Percentiles rank a stretch among this genome's conserved stretches.
Conservation (phyloP, 1,284 basidiomycete genomes). For the Kwoniella shivajii region DNA sequence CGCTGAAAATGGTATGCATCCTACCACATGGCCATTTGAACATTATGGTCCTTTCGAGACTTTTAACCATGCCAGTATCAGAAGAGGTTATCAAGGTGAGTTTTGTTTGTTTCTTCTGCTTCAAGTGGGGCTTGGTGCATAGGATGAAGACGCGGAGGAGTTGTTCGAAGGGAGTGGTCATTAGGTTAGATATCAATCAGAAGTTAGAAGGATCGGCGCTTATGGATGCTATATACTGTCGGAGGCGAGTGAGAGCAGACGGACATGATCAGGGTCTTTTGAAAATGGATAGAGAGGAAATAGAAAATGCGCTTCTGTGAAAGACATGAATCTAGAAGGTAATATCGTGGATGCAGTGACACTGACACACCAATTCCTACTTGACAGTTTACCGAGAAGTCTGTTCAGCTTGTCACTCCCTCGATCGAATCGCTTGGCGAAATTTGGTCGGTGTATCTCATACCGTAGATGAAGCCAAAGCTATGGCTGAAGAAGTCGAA, state of each 20-base stretch:
- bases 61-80: conserved; percentile 92
- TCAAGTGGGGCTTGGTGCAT: background rate
- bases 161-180: no score
- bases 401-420: conserved; percentile 97
- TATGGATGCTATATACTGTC: no score
- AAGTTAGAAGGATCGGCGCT: no score
- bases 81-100: conserved; percentile 82
- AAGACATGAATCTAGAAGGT: no score
- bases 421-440: conserved; percentile 99
- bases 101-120: background rate
- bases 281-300: background rate
- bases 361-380: background rate
- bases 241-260: no score
- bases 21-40: conserved; percentile 84
- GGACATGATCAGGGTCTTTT: no score
- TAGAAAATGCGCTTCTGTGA: no score
- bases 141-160: background rate
- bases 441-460: conserved; percentile 98
- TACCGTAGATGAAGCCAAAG: conserved; percentile 86
- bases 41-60: conserved; percentile 85
- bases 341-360: no score
- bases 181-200: no score
- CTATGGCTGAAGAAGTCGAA: conserved; percentile 94
- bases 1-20: conserved; percentile 93
- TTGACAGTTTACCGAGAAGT: conserved; percentile 91